Percentiles rank a stretch among this genome's conserved stretches.
Conservation (phyloP, 2,329 filamentous ascomycete species). For the Phialemoniopsis sp. region DNA sequence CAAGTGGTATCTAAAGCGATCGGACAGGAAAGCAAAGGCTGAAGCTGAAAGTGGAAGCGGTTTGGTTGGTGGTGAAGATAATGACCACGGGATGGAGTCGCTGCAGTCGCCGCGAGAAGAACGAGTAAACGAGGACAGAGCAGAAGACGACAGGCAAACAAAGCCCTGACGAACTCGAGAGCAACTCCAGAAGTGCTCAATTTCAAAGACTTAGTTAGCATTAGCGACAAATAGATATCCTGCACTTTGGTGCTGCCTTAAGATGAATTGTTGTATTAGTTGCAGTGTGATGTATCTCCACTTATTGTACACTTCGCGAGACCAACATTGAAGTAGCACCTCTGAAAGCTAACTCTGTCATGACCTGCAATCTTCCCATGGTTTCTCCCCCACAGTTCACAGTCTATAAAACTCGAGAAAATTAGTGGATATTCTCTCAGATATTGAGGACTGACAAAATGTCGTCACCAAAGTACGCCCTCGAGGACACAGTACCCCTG, state of each 20-base stretch:
- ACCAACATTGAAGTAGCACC: no score
- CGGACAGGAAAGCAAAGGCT: slow-evolving; percentile 12
- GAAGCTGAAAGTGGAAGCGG: slow-evolving; percentile 8
- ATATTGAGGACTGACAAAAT: background rate
- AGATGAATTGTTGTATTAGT: no score
- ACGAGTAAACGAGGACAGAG: background rate
- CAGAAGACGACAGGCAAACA: background rate
- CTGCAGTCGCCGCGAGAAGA: no score
- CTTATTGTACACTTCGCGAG: no score
- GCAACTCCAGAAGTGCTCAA: background rate
- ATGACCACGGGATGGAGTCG: background rate
- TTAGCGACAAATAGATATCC: no score
- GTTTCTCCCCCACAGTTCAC: background rate
- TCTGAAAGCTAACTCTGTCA: no score
- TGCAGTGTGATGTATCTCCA: no score
- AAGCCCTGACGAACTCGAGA: no score
- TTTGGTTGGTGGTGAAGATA: background rate
- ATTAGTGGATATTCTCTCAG: background rate
- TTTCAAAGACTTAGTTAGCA: no score
- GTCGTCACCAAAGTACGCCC: background rate
- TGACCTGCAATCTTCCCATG: no score
- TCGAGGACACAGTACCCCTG: background rate
- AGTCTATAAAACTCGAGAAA: background rate
- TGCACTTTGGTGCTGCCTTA: no score
- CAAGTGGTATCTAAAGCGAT: slow-evolving; percentile 33